Conservation (phyloP, 257 asterid genomes). For the Gynochthodes officinalis region DNA sequence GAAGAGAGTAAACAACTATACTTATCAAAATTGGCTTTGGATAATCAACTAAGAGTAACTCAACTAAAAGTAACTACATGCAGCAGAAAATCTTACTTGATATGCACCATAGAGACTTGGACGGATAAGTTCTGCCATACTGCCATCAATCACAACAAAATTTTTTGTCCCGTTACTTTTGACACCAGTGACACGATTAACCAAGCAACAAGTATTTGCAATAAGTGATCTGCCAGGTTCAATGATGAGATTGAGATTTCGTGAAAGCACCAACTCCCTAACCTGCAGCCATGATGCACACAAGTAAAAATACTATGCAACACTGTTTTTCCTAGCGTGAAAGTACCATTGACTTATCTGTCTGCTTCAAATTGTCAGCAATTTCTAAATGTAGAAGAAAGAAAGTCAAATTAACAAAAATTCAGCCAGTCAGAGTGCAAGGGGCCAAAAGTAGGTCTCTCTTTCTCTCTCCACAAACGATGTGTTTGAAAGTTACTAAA, state of each 20-base stretch:
- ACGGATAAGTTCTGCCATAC: slow-evolving; percentile 97
- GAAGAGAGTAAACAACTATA: neutral
- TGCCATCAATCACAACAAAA: slow-evolving; percentile 89
- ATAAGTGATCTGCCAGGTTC: slow-evolving; percentile 95
- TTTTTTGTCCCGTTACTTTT: slow-evolving; percentile 91
- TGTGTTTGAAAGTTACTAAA: neutral
- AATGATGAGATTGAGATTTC: slow-evolving; percentile 81
- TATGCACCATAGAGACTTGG: slow-evolving; percentile 91
- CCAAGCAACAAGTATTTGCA: slow-evolving; percentile 94
- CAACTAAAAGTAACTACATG: neutral
- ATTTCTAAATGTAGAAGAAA: neutral
- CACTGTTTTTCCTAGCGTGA: neutral
- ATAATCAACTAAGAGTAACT: neutral
- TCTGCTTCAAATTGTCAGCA: neutral
- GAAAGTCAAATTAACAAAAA: neutral
- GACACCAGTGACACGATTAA: slow-evolving; percentile 89
- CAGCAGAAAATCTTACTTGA: slow-evolving; percentile 49
- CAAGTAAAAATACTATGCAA: neutral
- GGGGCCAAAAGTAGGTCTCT: neutral
- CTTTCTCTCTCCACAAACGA: neutral
- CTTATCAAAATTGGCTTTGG: neutral
- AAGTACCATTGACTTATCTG: neutral
- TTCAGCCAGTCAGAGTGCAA: neutral
- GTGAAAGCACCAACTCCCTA: slow-evolving; percentile 75
- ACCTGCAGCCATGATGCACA: slow-evolving; percentile 48